Conservation (phyloP, 2,329 filamentous ascomycete genomes). For the Colletotrichum sp. region DNA sequence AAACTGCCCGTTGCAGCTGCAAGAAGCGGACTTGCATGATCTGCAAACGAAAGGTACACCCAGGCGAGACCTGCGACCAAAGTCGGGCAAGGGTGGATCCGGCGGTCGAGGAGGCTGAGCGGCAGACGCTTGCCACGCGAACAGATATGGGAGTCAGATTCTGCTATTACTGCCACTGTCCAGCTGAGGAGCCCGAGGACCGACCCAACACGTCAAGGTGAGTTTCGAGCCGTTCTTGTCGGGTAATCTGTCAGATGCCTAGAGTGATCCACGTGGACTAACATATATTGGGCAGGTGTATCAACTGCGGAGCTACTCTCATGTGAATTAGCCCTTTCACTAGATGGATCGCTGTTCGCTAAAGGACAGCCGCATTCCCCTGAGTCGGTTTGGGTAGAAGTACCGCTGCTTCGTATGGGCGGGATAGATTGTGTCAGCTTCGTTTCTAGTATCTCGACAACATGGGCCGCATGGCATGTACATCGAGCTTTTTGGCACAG, state of each 20-base stretch:
- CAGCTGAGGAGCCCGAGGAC: background rate
- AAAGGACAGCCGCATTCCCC: background rate
- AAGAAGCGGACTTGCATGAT: background rate
- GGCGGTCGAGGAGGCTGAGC: background rate
- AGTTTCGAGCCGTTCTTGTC: background rate
- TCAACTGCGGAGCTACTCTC: no score
- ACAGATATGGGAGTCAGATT: background rate
- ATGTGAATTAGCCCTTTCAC: no score
- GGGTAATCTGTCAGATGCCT: no score
- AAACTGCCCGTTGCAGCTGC: background rate
- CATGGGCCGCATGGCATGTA: background rate
- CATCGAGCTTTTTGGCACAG: background rate
- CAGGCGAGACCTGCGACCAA: background rate
- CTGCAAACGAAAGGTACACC: background rate
- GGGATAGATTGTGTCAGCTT: background rate
- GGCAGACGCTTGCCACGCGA: background rate
- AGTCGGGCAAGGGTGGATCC: background rate
- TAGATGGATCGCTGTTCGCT: no score
- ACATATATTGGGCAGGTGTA: no score
- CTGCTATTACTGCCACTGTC: background rate
- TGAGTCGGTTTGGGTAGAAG: background rate
- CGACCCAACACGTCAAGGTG: rapidly evolving
- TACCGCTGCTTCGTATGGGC: background rate
- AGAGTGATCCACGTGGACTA: no score
- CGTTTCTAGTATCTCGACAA: background rate